Conservation (phyloP, 352 stramenopile genomes). For the Globisporangium spiculum region DNA sequence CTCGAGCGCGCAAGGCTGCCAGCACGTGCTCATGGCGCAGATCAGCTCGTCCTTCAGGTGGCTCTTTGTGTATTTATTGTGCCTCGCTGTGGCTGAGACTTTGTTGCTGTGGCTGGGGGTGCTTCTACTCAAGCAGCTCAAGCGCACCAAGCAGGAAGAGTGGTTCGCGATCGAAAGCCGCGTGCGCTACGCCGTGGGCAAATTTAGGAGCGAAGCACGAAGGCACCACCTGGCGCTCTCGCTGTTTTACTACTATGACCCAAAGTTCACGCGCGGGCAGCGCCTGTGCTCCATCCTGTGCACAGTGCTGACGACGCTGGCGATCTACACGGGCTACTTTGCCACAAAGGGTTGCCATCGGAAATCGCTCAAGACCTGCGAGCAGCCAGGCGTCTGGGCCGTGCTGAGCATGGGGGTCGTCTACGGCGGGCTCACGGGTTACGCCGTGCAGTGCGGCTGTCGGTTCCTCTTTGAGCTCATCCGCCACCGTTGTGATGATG, state of each 20-base stretch:
- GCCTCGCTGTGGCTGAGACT: conserved; percentile 34
- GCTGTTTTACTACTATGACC: conserved; percentile 43
- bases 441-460: conserved; percentile 31
- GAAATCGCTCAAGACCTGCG: conserved; percentile 58
- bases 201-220: conserved; percentile 47
- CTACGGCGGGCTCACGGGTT: conserved; percentile 52
- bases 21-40: conserved; percentile 25
- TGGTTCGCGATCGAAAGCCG: conserved; percentile 51
- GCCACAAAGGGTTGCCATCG: conserved; percentile 55
- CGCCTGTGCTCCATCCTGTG: conserved; percentile 51
- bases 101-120: conserved; percentile 20
- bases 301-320: conserved; percentile 38
- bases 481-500: conserved; percentile 58
- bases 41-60: conserved; percentile 40
- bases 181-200: conserved; percentile 50
- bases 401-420: conserved; percentile 50
- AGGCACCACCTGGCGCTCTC: conserved; percentile 49
- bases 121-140: conserved; percentile 29
- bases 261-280: conserved; percentile 57
- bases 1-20: conserved; percentile 34
- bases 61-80: conserved; percentile 43
- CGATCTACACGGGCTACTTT: conserved; percentile 48
- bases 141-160: conserved; percentile 29
- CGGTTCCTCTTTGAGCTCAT: conserved; percentile 54
- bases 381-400: conserved; percentile 39